Base-by-base conservation (phyloP, 768 basidiomycete genomes). In the Boletus reticulatus region DNA sequence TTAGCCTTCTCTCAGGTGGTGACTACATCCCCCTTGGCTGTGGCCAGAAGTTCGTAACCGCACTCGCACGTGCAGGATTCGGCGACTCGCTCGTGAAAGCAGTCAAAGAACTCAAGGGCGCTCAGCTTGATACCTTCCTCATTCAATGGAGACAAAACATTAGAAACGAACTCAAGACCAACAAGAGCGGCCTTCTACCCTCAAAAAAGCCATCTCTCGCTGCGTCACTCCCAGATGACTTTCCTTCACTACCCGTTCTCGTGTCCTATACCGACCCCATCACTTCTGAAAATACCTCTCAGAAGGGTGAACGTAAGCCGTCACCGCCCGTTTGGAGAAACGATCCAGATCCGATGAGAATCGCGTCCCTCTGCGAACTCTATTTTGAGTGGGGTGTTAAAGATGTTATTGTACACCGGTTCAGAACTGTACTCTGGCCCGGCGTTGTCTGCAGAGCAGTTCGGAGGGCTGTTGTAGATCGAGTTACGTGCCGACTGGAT, bases 381-480 rank as follows among this genome's bases (percentile, higher is more conserved):
- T 89, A 86, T 67, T 96, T 96, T 58, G 94, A 95, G 67, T 97
- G 94, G 94, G 94, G 94, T 0, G 85, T 91, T 48, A 85, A 79
- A 62, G 88, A 92, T 46, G 77, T 84, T 3, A 91, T 96, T 52
- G 80, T 90, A 60, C 91, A 91, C 60, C 85, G 92, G 12, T 94
- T 95, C 66, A 78, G 89, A 64, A 89, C 84, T 0, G 81, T 92
- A 4, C 79, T 94, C 17, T 97, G 93, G 89, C 84, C 84, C 16
- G 83, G 85, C 0, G 81, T 84, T 12, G 79, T 90, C 9, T 74
- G 90, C 49, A 80, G 90, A 37, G 83, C 86, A 24, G 72, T 95
- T 27, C 79, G 92, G n/a, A 79, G 87, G 8, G 79, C 76, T 3
- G 81, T 81, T 2, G 56, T 92, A 24, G 75, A 84, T 41, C 48